Percentiles rank a stretch among this genome's conserved stretches.
phyloP scores from a whole-genome alignment of 78 protist species.

The Planoprotostelium fungivorum region DNA sequence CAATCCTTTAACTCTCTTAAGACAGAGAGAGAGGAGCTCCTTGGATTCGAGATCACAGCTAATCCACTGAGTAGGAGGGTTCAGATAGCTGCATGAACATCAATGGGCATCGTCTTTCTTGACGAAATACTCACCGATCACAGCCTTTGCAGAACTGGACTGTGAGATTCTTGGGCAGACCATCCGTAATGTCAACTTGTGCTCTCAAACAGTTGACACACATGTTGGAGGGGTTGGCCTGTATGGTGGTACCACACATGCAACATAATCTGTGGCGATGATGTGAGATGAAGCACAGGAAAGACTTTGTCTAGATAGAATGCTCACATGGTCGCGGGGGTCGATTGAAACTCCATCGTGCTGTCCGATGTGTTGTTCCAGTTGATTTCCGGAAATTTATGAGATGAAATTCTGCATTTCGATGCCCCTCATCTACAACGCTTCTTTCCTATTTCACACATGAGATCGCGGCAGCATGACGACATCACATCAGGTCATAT shows the following conservation, averaged over 20 bases:
- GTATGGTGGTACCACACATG: conserved; percentile 59
- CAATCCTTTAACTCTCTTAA: conserved; percentile 85
- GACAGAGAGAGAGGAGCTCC: conserved; percentile 90
- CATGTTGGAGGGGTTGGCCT: conserved; percentile 94
- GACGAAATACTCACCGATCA: conserved; percentile 70
- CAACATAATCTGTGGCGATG: conserved; percentile 60
- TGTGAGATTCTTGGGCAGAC: conserved; percentile 81
- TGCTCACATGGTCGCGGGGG: neutral
- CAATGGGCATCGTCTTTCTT: too few relatives aligned
- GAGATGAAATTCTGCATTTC: too few relatives aligned
- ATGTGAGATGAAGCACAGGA: neutral
- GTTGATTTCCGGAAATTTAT: too few relatives aligned
- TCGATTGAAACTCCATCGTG: neutral
- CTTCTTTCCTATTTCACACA: too few relatives aligned
- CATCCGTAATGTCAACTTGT: conserved; percentile 94
- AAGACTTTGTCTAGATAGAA: neutral
- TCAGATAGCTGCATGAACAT: conserved; percentile 33
- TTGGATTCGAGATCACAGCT: conserved; percentile 82
- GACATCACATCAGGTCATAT: conserved; percentile 4
- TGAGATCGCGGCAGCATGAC: too few relatives aligned
- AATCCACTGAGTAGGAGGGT: conserved; percentile 87
- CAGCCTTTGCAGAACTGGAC: conserved; percentile 91
- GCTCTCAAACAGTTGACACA: conserved; percentile 93
- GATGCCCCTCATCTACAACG: too few relatives aligned
- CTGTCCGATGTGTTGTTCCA: too few relatives aligned